Evolutionary conservation across 768 basidiomycete genomes (phyloP).

Genomic region (Vararia minispora): DNA sequence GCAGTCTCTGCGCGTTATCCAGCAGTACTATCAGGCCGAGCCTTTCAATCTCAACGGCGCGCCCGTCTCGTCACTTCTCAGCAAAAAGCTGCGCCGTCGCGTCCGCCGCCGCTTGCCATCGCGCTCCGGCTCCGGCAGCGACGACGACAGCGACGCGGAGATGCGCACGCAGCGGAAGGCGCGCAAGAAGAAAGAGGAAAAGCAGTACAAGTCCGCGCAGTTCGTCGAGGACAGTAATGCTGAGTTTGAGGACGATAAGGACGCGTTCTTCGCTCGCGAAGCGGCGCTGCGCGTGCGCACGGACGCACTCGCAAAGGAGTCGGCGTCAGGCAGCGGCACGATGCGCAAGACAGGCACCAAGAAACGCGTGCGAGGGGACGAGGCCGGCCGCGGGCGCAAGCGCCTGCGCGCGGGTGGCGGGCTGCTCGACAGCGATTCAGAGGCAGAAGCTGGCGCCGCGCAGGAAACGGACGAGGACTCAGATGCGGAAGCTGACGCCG

Average conservation of each 20-base stretch:
- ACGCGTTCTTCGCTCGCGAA: constrained; percentile 74
- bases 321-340: constrained; percentile 30
- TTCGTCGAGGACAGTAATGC: constrained; percentile 89
- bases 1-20: constrained; percentile 61
- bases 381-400: constrained; percentile 34
- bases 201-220: constrained; percentile 78
- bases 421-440: constrained; percentile 17
- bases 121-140: constrained; percentile 34
- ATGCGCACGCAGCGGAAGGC: constrained; percentile 26
- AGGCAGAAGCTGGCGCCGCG: constrained; percentile 1
- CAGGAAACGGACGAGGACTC: constrained; percentile 14
- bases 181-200: constrained; percentile 55
- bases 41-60: constrained; percentile 78
- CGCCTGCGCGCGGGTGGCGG: constrained; percentile 26
- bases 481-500: constrained; percentile 16
- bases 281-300: constrained; percentile 44
- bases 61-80: constrained; percentile 59
- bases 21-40: constrained; percentile 68
- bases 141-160: constrained; percentile 30
- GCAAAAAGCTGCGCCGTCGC: constrained; percentile 43
- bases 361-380: constrained; percentile 44
- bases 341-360: constrained; percentile 41
- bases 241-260: constrained; percentile 63
- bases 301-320: constrained; percentile 28
- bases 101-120: constrained; percentile 39